Percentiles rank a stretch among this genome's conserved stretches.
phyloP scores from a whole-genome alignment of 2,329 filamentous ascomycete species.

The Orbilia quercus region DNA sequence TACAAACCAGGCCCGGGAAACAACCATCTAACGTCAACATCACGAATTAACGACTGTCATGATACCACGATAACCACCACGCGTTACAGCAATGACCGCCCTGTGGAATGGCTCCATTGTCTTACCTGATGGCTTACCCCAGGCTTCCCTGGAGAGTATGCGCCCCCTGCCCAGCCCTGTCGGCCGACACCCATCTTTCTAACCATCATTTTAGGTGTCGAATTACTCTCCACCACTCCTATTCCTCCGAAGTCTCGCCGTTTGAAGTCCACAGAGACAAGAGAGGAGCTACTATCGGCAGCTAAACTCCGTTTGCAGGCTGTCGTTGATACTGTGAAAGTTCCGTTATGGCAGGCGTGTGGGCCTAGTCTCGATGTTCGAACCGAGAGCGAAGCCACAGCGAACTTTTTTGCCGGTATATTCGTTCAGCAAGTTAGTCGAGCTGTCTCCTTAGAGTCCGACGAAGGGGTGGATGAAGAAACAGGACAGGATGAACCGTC shows the following conservation, averaged over 20 bases:
- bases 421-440: conserved; percentile 24
- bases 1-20: background rate
- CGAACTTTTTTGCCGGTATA: conserved; percentile 37
- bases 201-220: conserved; percentile 26
- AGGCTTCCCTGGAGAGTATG: conserved; percentile 38
- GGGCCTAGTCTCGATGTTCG: conserved; percentile 46
- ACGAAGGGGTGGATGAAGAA: conserved; percentile 12
- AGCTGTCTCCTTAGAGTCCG: background rate
- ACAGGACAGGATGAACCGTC: background rate
- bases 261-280: conserved; percentile 11
- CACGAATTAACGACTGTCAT: conserved; percentile 23
- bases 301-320: conserved; percentile 30
- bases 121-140: conserved; percentile 41
- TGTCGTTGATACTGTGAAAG: conserved; percentile 44
- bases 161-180: conserved; percentile 21
- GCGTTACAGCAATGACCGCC: conserved; percentile 18
- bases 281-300: conserved; percentile 15
- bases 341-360: conserved; percentile 44
- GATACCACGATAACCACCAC: conserved; percentile 40
- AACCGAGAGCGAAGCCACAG: conserved; percentile 36
- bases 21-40: background rate
- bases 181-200: conserved; percentile 36
- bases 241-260: background rate
- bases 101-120: conserved; percentile 43
- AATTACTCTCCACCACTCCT: conserved; percentile 28